A percentile compares a stretch with the other conserved stretches of the same genome.
phyloP scores from a whole-genome alignment of 495 filamentous ascomycete species.

The Xylona heveae region DNA sequence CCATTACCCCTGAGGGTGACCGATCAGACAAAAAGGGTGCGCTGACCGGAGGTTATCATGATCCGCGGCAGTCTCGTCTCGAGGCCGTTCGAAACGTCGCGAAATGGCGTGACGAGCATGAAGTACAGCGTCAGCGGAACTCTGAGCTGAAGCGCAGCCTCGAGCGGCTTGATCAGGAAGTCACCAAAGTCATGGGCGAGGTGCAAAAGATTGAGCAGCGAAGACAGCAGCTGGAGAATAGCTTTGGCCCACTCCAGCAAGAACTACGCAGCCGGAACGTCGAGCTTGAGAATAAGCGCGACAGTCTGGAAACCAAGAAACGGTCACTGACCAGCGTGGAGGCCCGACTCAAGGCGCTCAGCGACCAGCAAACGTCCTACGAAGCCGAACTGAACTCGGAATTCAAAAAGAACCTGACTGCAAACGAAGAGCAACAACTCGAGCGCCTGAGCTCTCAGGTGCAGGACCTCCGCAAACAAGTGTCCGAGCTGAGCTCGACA shows the following conservation, averaged over 20 bases:
- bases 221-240: conserved; percentile 54
- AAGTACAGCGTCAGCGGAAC: conserved; percentile 35
- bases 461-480: conserved; percentile 50
- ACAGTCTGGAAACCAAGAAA: conserved; percentile 52
- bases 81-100: conserved; percentile 61
- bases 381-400: conserved; percentile 61
- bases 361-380: conserved; percentile 49
- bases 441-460: conserved; percentile 45
- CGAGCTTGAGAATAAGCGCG: conserved; percentile 50
- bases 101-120: conserved; percentile 53
- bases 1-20: conserved; percentile 87
- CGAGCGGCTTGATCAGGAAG: conserved; percentile 61
- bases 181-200: conserved; percentile 61
- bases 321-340: conserved; percentile 52
- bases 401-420: conserved; percentile 78
- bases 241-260: conserved; percentile 55
- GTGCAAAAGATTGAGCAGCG: conserved; percentile 68
- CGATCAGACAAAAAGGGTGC: conserved; percentile 84
- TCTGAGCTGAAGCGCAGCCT: conserved; percentile 40
- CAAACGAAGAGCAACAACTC: conserved; percentile 60
- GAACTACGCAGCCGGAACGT: conserved; percentile 50
- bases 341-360: conserved; percentile 48
- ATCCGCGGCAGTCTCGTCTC: conserved; percentile 60
- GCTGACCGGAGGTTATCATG: conserved; percentile 81
- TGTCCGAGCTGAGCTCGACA: conserved; percentile 47